These are phyloP conservation scores for Candida oleophila DNA, from an alignment of 805 yeast genomes.

Conservation along the genomic window DNA sequence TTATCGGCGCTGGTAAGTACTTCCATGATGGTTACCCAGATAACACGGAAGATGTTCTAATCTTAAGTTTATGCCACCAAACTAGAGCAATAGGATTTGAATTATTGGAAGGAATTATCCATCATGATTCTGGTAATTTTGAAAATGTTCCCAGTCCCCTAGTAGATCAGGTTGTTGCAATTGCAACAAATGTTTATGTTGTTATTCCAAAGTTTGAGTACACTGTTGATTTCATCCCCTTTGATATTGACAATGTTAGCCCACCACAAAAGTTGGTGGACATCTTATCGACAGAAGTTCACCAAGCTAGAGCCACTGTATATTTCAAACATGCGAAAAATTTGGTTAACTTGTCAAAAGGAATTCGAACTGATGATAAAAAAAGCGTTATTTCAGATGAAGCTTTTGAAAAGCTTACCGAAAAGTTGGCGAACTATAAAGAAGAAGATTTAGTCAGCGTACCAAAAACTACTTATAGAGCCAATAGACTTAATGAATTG, in stretches of 20 bases:
- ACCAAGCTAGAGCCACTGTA: conserved; percentile 24
- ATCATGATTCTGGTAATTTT: background rate
- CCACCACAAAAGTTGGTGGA: conserved; percentile 34
- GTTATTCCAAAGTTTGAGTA: conserved; percentile 26
- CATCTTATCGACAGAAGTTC: conserved; percentile 23
- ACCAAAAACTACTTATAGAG: background rate
- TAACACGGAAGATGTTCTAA: conserved; percentile 17
- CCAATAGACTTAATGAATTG: background rate
- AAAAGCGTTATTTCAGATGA: conserved; percentile 13
- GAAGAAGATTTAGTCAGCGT: background rate
- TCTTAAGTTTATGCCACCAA: conserved; percentile 35
- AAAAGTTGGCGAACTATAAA: background rate
- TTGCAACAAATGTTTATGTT: conserved; percentile 38
- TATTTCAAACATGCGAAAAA: conserved; percentile 24
- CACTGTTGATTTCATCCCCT: background rate
- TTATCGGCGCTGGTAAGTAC: conserved; percentile 36
- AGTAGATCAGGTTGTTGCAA: conserved; percentile 44
- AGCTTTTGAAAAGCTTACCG: conserved; percentile 11
- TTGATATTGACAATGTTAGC: conserved; percentile 30
- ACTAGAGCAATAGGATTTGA: conserved; percentile 40
- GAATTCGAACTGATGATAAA: conserved; percentile 17
- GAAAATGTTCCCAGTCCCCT: conserved; percentile 34
- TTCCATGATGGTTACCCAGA: conserved; percentile 17
- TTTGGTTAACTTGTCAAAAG: conserved; percentile 11
- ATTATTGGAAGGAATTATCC: conserved; percentile 33